Conservation (phyloP, 192 early-diverging fungal species). For the Lobosporangium transversale region DNA sequence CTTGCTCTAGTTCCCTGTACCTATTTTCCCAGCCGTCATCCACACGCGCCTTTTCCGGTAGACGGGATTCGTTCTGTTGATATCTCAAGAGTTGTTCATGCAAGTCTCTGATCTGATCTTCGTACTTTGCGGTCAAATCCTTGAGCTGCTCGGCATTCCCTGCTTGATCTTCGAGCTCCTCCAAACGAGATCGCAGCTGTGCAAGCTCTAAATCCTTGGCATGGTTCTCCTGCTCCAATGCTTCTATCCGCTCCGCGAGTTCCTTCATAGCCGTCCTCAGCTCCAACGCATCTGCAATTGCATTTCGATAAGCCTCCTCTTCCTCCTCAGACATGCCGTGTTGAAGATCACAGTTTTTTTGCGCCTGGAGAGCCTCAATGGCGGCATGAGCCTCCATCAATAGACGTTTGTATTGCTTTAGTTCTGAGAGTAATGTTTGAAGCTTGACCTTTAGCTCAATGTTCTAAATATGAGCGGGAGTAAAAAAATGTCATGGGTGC, state of each 20-base stretch:
- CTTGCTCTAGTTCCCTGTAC: slow-evolving; percentile 29
- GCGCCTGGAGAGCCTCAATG: slow-evolving; percentile 55
- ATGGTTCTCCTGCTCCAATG: slow-evolving; percentile 5
- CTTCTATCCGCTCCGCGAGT: slow-evolving; percentile 8
- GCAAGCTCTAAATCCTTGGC: slow-evolving; percentile 18
- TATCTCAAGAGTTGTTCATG: slow-evolving; percentile 14
- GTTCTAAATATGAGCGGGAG: too few relatives aligned
- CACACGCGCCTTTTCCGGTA: slow-evolving; percentile 27
- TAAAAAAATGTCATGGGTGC: too few relatives aligned
- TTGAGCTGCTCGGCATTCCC: slow-evolving; percentile 12
- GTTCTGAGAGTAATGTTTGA: slow-evolving; percentile 54
- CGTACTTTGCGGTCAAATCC: slow-evolving; percentile 12
- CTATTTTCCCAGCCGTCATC: slow-evolving; percentile 41
- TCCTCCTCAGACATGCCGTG: slow-evolving; percentile 58
- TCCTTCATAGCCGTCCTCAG: slow-evolving; percentile 15
- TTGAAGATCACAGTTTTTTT: slow-evolving; percentile 46
- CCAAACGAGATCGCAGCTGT: slow-evolving; percentile 8
- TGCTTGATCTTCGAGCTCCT: slow-evolving; percentile 15
- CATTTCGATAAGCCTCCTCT: slow-evolving; percentile 41
- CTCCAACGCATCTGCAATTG: slow-evolving; percentile 20
- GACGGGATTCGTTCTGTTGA: slow-evolving; percentile 25
- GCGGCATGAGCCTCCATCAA: slow-evolving; percentile 56
- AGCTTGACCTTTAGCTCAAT: slow-evolving; percentile 60
- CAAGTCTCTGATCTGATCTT: slow-evolving; percentile 24
- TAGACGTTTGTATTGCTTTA: slow-evolving; percentile 60